A percentile compares a stretch with the other conserved stretches of the same genome.
Conservation (phyloP, 2,329 filamentous ascomycete genomes). For the Paradendryphiella salina region DNA sequence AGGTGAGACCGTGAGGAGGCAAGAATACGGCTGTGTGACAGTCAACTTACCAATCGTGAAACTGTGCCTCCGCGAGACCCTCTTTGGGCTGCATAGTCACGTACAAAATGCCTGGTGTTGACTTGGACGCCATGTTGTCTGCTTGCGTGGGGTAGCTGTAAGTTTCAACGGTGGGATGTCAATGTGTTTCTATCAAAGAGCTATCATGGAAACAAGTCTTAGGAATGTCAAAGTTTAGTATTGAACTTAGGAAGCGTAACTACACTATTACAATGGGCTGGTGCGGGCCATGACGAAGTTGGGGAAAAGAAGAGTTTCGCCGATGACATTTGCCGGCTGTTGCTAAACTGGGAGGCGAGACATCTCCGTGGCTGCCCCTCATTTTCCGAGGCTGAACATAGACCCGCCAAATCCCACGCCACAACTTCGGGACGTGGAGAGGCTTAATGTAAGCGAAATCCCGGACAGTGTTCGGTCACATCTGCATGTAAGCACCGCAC, state of each 20-base stretch:
- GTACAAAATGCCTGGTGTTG: slow-evolving; percentile 70
- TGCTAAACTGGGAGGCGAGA: slow-evolving; percentile 13
- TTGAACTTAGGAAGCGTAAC: slow-evolving; percentile 3
- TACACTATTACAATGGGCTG: not conserved
- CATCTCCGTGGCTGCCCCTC: slow-evolving; percentile 24
- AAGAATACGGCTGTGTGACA: slow-evolving; percentile 24
- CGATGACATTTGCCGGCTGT: slow-evolving; percentile 43
- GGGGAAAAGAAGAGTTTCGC: slow-evolving; percentile 22
- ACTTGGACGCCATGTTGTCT: slow-evolving; percentile 47
- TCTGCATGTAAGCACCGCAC: too few relatives aligned
- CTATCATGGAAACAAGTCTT: not conserved
- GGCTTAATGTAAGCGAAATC: not conserved
- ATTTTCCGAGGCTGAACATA: slow-evolving; percentile 32
- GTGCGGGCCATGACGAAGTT: slow-evolving; percentile 11
- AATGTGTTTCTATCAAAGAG: not conserved
- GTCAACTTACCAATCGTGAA: slow-evolving; percentile 65
- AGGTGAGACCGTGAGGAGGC: slow-evolving; percentile 20
- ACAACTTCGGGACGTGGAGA: slow-evolving; percentile 7
- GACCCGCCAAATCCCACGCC: slow-evolving; percentile 1
- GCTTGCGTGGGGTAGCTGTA: slow-evolving; percentile 2
- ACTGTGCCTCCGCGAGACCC: slow-evolving; percentile 66
- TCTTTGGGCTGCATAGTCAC: slow-evolving; percentile 82
- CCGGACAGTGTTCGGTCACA: not conserved
- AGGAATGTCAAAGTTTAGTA: not conserved
- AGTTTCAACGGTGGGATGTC: not conserved